Conservation (phyloP, 331 rosid genomes). For the Stylosanthes scabra region DNA sequence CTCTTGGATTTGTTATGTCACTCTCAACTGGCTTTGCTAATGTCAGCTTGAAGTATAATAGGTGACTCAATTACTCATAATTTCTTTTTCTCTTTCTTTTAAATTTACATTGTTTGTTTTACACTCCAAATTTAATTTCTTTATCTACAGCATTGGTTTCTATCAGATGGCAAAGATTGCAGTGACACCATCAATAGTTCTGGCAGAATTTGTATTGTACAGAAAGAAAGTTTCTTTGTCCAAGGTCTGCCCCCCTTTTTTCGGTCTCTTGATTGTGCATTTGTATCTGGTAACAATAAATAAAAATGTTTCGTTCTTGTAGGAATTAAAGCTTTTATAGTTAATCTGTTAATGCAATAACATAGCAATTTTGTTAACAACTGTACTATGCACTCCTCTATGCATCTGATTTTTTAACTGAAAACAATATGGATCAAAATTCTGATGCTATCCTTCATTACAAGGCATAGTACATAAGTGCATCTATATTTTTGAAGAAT, state of each 20-base stretch:
- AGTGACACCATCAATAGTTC: conserved; percentile 93
- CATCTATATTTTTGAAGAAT: conserved; percentile 14
- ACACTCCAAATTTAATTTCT: conserved; percentile 46
- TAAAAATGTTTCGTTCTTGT: background rate
- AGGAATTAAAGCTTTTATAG: conserved; percentile 14
- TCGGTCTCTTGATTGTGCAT: conserved; percentile 22
- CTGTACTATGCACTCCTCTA: background rate
- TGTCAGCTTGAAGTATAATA: conserved; percentile 95
- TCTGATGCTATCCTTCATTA: background rate
- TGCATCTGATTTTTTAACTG: background rate
- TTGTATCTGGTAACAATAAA: conserved; percentile 6
- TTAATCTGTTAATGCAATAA: background rate
- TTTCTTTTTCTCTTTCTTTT: conserved; percentile 29
- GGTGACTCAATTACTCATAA: conserved; percentile 54
- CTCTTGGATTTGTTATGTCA: conserved; percentile 96
- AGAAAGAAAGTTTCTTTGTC: conserved; percentile 75
- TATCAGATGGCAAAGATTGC: conserved; percentile 99
- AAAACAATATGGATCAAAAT: conserved; percentile 11
- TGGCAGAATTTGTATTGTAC: conserved; percentile 80
- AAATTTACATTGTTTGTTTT: conserved; percentile 16
- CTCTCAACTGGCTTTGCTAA: conserved; percentile 94
- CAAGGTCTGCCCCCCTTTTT: conserved; percentile 59
- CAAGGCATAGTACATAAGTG: conserved; percentile 9
- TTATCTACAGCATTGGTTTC: conserved; percentile 87
- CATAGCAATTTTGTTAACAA: background rate